Base-by-base conservation (phyloP, 164 flowering plant species). In the Stephania yunnanensis region DNA sequence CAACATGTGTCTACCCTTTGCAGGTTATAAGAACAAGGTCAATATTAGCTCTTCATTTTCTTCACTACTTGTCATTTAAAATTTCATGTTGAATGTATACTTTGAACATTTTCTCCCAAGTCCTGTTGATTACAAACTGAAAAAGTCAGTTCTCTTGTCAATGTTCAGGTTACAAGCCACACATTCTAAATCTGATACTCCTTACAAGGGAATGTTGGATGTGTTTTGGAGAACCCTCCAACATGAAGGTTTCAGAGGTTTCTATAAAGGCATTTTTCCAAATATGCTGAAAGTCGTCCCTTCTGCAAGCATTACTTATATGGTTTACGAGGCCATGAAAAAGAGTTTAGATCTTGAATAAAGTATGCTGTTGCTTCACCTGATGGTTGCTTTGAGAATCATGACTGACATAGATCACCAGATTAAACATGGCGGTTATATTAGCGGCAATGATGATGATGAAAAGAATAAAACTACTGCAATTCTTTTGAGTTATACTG, bases 21-120 rank as follows among this genome's bases (percentile, higher is more conserved):
- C 99, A 96, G 87, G 99, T 96, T 77, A 81, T 96, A 52, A 80
- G 99, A 73, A 96, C 99, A 68, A 92, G 99, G 99, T 94, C 86
- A 80, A 17, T 42, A 4, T 4, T 52, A 50, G 17, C 45, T 36
- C 5, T 31, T 31, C 7, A 5, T 70, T 45, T 73, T 70, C 10
- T 10, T 48, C 55, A 10, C 13, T 15, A 58, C 20, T 50, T 2
- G 55, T 15, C 12, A 9, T 50, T 50, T 50, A 50, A 15, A 9
- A 50, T 11, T 10, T 15, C 55, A 10, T n/a, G 20, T 15, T n/a
- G 19, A 15, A 58, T 19, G 64, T 15, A 5, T 58, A 36, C 64
- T 58, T 12, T 19, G n/a, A 58, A 15, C 17, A 7, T 58, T 5
- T 19, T 15, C 6, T 58, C 6, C 64, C 19, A 6, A 58, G 64